Evolutionary conservation across 2,329 filamentous ascomycete species (phyloP), one percentile per base, ranked within the genome.

Genomic region (Aspergillus glaucus): DNA sequence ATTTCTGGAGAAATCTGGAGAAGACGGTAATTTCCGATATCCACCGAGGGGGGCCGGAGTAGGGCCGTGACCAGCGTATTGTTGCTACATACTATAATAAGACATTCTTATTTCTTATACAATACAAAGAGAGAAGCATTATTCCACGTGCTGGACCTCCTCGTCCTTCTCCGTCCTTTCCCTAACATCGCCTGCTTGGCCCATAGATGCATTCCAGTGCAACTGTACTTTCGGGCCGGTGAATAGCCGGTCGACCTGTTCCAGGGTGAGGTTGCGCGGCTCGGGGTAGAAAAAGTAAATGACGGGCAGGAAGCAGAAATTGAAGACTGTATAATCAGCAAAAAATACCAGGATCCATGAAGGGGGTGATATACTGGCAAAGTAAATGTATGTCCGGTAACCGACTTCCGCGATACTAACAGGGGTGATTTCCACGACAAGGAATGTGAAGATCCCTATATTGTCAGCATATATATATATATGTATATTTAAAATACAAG

Each of bases 271-370:
- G 24, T 60, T 60, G 22, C 60, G 61, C 0, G 65, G 62, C 46
- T 69, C 63, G 6, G 67, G 65, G 39, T 69, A 69, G 47, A 69
- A 62, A 49, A 68, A 60, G 59, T 75, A 77, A 22, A 76, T 70
- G 9, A 74, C 65, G 1, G 76, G 76, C 2, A 79, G 67, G 59
- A 79, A 79, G 21, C 64, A 63, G 49, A 67, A 72, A 54, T 77
- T 76, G 62, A 75, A 70, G 1, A 74, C 61, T 58, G 15, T 4
- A 17, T 21, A 14, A 46, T 46, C 43, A 41, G 4, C 4, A 4
- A 8, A 14, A 10, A 34, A 30, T 21, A 14, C 2, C 6, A 8
- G 3, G 24, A 15, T 8, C 2, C 6, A n/a, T 30, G 21, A 12
- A 15, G 17, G 2, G 15, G 7, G 17, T 19, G 9, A 47, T 55